Conservation (phyloP, 2,329 filamentous ascomycete species). For the Colletotrichum melonis region DNA sequence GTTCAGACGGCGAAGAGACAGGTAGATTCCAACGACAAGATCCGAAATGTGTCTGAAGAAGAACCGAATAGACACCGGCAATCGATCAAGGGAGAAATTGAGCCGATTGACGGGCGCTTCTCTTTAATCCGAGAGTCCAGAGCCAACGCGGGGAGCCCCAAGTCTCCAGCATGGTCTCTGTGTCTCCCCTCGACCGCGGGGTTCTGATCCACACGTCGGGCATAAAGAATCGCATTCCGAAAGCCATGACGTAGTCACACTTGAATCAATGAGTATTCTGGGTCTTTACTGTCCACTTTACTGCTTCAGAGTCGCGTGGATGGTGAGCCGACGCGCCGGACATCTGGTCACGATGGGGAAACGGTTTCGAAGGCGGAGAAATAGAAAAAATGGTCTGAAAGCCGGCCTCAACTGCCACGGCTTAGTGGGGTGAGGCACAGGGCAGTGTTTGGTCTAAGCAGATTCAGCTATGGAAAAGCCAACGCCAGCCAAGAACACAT, state of each 20-base stretch:
- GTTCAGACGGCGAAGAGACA: not conserved
- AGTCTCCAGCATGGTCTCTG: not conserved
- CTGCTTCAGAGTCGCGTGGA: conserved; percentile 4
- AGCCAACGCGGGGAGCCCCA: conserved; percentile 8
- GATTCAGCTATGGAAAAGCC: not conserved
- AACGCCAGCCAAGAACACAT: not conserved
- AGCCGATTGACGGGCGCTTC: not conserved
- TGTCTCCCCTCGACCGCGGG: conserved; percentile 10
- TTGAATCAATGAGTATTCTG: not conserved
- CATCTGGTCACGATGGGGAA: not conserved
- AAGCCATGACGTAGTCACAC: conserved; percentile 13
- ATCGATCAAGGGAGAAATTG: not conserved
- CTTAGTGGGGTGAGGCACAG: not conserved
- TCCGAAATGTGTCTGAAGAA: not conserved
- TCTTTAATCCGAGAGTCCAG: conserved; percentile 11
- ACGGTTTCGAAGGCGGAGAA: conserved; percentile 24
- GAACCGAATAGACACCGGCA: not conserved
- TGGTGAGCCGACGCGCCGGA: not conserved
- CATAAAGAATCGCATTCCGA: not conserved
- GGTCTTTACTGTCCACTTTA: not conserved
- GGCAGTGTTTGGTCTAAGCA: not conserved
- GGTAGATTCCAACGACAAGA: not conserved
- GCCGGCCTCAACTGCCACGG: not conserved
- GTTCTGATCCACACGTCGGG: conserved; percentile 17
- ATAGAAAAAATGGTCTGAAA: conserved; percentile 2